Evolutionary conservation across 257 asterid species (phyloP).

Genomic region (Nicotiana benthamiana): DNA sequence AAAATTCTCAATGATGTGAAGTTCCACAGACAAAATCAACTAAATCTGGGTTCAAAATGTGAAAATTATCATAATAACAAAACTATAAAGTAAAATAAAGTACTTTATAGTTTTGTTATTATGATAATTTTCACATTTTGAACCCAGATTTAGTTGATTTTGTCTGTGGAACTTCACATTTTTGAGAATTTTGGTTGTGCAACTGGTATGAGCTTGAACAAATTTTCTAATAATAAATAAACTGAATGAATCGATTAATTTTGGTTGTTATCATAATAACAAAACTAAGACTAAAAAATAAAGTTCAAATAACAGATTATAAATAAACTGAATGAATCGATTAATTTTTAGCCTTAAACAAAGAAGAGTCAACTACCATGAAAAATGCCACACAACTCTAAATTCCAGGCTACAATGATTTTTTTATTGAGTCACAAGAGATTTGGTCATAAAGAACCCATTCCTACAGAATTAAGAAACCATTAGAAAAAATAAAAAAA

Average conservation of each 20-base stretch:
- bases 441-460: background rate
- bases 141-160: background rate
- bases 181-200: background rate
- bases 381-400: background rate
- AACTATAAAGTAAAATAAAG: too few relatives aligned
- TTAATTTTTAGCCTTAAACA: background rate
- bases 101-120: too few relatives aligned
- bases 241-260: too few relatives aligned
- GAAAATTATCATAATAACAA: background rate
- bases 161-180: background rate
- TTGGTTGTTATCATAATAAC: too few relatives aligned
- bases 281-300: too few relatives aligned
- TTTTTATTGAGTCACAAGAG: background rate
- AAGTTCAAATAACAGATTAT: too few relatives aligned
- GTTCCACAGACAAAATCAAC: background rate
- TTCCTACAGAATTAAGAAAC: background rate
- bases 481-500: background rate
- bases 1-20: background rate
- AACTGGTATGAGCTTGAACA: background rate
- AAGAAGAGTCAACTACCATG: background rate
- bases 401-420: background rate
- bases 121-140: background rate
- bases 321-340: too few relatives aligned
- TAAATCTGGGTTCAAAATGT: background rate
- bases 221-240: too few relatives aligned